These are phyloP conservation scores for barley (Hordeum vulgare) DNA, from an alignment of 176 grass and related monocot species.

Conservation along the genomic window MorexV3_pseudomolecules_assembly NC_058520.1:506819234-506819733, in stretches of 20 bases:
- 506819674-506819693: not conserved
- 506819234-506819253: constrained; percentile 1
- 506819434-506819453: not conserved
- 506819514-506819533: constrained; percentile 8
- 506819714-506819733: constrained; percentile 1
- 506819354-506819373: constrained; percentile 19
- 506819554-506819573: constrained; percentile 12
- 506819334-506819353: constrained; percentile 1
- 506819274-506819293: constrained; percentile 21
- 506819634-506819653: not conserved
- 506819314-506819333: not conserved
- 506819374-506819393: constrained; percentile 22
- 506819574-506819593: not conserved
- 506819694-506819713: not conserved
- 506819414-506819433: constrained; percentile 28
- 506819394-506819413: constrained; percentile 30
- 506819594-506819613: constrained; percentile 18
- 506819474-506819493: constrained; percentile 7
- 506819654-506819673: not conserved
- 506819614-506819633: constrained; percentile 17
- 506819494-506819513: constrained; percentile 13
- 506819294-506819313: not conserved
- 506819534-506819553: constrained; percentile 28
- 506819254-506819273: not conserved
- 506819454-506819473: constrained; percentile 10